Percentiles rank a stretch among this genome's conserved stretches.
phyloP scores from a whole-genome alignment of 2,329 filamentous ascomycete genomes.

The Ophiostoma angusticollis region DNA sequence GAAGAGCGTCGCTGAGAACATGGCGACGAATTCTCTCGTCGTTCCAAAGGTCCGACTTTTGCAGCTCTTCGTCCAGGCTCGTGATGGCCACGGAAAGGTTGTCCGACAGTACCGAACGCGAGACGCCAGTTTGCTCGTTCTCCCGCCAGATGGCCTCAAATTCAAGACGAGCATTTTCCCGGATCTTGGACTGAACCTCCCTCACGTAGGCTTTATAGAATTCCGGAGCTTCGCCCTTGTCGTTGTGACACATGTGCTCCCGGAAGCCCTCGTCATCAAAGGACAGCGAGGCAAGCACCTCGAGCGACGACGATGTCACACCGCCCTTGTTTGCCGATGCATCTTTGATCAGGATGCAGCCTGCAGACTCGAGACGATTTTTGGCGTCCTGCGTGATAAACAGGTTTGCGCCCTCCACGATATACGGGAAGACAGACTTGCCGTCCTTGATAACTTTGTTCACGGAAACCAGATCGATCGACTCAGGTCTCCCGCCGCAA shows the following conservation, averaged over 20 bases:
- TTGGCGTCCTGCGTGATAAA: slow-evolving; percentile 99
- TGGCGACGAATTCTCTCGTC: slow-evolving; percentile 64
- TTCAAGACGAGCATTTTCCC: slow-evolving; percentile 81
- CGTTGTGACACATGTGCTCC: slow-evolving; percentile 84
- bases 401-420: slow-evolving; percentile 88
- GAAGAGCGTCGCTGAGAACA: slow-evolving; percentile 75
- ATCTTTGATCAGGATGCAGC: slow-evolving; percentile 92
- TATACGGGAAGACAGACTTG: slow-evolving; percentile 79
- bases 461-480: slow-evolving; percentile 82
- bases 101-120: slow-evolving; percentile 81
- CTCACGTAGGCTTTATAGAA: slow-evolving; percentile 94
- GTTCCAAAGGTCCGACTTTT: slow-evolving; percentile 84
- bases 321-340: slow-evolving; percentile 97
- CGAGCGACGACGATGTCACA: slow-evolving; percentile 91
- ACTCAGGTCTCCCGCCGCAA: slow-evolving; percentile 91
- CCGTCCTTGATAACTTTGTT: slow-evolving; percentile 81
- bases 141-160: slow-evolving; percentile 99
- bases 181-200: slow-evolving; percentile 80
- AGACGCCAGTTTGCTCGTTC: slow-evolving; percentile 64
- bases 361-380: slow-evolving; percentile 85
- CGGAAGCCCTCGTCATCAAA: slow-evolving; percentile 85
- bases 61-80: slow-evolving; percentile 90
- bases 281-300: slow-evolving; percentile 85
- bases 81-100: slow-evolving; percentile 86
- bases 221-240: slow-evolving; percentile 57